These are phyloP conservation scores for Dactylellina cionopaga DNA, from an alignment of 2,329 filamentous ascomycete genomes.

Conservation along the genomic window DNA sequence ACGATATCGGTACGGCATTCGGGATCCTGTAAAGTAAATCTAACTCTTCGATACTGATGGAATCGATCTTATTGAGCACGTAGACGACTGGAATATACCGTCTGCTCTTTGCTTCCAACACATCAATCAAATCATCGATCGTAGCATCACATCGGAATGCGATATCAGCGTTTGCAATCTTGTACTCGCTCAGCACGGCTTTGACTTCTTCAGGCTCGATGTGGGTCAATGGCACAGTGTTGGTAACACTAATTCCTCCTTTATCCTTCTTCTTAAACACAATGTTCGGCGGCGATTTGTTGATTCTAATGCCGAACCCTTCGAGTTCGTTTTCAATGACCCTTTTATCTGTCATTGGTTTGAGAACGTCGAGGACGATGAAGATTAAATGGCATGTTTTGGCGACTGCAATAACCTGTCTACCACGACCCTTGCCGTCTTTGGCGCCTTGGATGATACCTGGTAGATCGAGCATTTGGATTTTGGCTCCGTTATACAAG, in stretches of 20 bases:
- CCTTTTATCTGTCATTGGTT: slow-evolving; percentile 94
- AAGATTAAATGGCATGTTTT: slow-evolving; percentile 99
- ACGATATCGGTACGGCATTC: slow-evolving; percentile 95
- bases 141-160: slow-evolving; percentile 98
- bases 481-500: slow-evolving; percentile 92
- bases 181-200: slow-evolving; percentile 96
- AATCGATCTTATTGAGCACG: slow-evolving; percentile 98
- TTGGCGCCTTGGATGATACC: slow-evolving; percentile 99
- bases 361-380: slow-evolving; percentile 98
- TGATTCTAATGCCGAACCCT: slow-evolving; percentile 96
- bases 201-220: slow-evolving; percentile 95
- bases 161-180: slow-evolving; percentile 95
- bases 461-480: slow-evolving; percentile 97
- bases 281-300: slow-evolving; percentile 96
- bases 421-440: slow-evolving; percentile 95
- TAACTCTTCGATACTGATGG: slow-evolving; percentile 96
- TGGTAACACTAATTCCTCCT: slow-evolving; percentile 95
- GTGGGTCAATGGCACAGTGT: slow-evolving; percentile 87
- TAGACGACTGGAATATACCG: slow-evolving; percentile 99
- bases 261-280: slow-evolving; percentile 99
- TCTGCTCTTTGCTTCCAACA: slow-evolving; percentile 91
- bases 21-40: slow-evolving; percentile 95
- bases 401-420: slow-evolving; percentile 97
- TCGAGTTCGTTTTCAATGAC: slow-evolving; percentile 95
- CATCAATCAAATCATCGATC: slow-evolving; percentile 94